Conservation (phyloP, 2,329 filamentous ascomycete genomes). For the Alternaria postmessia region DNA sequence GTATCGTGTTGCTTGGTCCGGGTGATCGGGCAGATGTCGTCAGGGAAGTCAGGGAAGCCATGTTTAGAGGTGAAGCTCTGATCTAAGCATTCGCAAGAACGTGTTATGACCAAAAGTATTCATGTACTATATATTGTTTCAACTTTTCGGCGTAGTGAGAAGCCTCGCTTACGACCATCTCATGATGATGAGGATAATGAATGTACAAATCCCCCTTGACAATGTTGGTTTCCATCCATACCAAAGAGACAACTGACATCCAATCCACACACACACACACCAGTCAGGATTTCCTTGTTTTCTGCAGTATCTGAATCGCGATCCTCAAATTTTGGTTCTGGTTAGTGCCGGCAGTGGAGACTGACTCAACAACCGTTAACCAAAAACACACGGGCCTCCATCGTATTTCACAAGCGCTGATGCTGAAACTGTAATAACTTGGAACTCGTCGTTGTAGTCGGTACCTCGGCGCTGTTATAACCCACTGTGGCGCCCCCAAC, state of each 20-base stretch:
- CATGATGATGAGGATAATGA: neutral
- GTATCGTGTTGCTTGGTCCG: conserved; percentile 88
- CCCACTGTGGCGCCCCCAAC: neutral
- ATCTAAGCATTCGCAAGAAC: conserved; percentile 44
- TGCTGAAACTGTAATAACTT: neutral
- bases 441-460: neutral
- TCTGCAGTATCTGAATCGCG: neutral
- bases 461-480: neutral
- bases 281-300: neutral
- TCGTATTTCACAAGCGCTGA: neutral
- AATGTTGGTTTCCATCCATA: too few relatives aligned
- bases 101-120: neutral
- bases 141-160: neutral
- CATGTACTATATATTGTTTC: conserved; percentile 3
- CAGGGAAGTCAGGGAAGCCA: conserved; percentile 83
- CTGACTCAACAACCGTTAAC: neutral
- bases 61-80: conserved; percentile 60
- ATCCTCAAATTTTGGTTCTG: neutral
- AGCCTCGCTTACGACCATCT: neutral
- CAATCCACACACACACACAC: neutral
- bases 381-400: neutral
- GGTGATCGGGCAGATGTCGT: conserved; percentile 90
- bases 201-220: neutral
- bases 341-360: neutral
- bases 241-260: too few relatives aligned